Evolutionary conservation across 306 rosid genomes (phyloP), one percentile per base, ranked within the genome.

Genomic region (Gynostemma pentaphyllum): DNA sequence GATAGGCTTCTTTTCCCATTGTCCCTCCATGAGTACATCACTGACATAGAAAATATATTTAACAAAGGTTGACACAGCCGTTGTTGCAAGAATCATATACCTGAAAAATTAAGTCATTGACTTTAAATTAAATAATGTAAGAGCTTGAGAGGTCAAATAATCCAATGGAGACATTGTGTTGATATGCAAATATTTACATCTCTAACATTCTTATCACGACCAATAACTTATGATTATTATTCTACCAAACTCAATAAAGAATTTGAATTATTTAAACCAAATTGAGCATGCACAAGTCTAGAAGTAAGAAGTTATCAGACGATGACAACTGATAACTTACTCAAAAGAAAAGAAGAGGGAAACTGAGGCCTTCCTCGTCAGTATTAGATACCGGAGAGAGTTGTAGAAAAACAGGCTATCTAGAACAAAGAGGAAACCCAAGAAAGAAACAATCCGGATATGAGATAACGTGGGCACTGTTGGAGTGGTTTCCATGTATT

Each of bases 81-180:
- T 94, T 39, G 99, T 94, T 7, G 99, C 97, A 66, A 94, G 79
- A 69, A 94, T 94, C 99, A 94, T 88, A 92, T 94, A 94, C 95
- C 99, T 94, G 88, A 64, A 50, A 75, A 40, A 68, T 62, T 76
- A 66, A 74, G 65, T 28, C 16, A 64, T 41, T 68, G 52, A 64
- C 34, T 63, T 12, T 34, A 55, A 67, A 39, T 40, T 14, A 61
- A 47, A 23, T 41, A 5, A 26, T 5, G 23, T 40, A 40, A 15
- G 9, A 7, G 7, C 48, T 34, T 60, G 29, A 7, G 1, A 41
- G 37, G 50, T 3, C 12, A 32, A 32, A 32, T 32, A 32, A 32
- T 32, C 7, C 3, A 3, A 32, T 32, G 37, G 37, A 32, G 37
- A 32, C 37, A 32, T 32, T 32, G 37, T 7, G 37, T 32, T 32